A percentile compares a stretch with the other conserved stretches of the same genome.
Conservation (phyloP, 176 grass and related monocot species). For the Zoysia pacifica region DNA sequence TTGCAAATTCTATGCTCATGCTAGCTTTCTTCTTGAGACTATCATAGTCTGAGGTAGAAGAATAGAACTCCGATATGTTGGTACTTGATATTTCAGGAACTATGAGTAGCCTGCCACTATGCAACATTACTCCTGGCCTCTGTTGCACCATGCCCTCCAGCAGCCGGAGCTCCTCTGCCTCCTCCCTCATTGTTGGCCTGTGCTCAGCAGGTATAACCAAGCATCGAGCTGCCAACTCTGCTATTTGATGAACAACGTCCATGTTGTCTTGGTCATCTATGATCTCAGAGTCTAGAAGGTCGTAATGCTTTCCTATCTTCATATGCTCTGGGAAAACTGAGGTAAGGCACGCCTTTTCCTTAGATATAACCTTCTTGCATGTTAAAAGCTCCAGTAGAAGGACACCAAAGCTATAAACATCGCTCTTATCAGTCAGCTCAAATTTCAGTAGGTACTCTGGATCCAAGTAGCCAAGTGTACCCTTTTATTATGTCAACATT, state of each 20-base stretch:
- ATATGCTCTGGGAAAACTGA: not conserved
- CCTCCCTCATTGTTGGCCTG: no score
- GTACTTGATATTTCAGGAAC: not conserved
- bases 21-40: not conserved
- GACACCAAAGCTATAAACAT: no score
- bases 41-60: not conserved
- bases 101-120: not conserved
- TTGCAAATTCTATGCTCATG: slow-evolving; percentile 21
- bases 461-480: slow-evolving; percentile 23
- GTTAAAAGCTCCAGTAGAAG: not conserved
- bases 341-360: not conserved
- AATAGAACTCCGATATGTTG: not conserved
- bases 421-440: not conserved
- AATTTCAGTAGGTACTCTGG: slow-evolving; percentile 18
- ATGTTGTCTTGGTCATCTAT: not conserved
- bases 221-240: no score
- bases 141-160: not conserved
- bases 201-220: no score
- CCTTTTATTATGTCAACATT: slow-evolving; percentile 1
- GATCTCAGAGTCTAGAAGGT: slow-evolving; percentile 3
- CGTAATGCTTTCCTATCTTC: not conserved
- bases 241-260: not conserved
- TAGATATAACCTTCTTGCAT: not conserved
- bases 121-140: no score
- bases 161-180: not conserved